Evolutionary conservation across 345 rosid species (phyloP), one percentile per base, ranked within the genome.

Genomic region (Populus ilicifolia): DNA sequence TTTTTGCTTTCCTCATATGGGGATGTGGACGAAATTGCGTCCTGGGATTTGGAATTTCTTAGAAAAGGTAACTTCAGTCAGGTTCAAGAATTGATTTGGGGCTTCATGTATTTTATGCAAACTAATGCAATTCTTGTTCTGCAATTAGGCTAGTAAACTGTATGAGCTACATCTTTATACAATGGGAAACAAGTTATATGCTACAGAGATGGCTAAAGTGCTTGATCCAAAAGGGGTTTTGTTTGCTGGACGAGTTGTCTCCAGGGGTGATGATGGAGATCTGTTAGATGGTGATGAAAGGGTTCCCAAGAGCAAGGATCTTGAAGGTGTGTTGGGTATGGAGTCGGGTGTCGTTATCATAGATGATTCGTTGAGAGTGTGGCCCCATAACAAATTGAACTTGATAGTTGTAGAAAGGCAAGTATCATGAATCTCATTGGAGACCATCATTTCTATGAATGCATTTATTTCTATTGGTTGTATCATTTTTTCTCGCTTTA

Each of bases 281-380:
- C 87, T 89, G 17, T 66, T 84, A 75, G 97, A 96, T 67, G 86
- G 95, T 46, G 99, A 93, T 78, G 99, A 92, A 71, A 88, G 99
- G 84, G 89, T 86, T 82, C 94, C 98, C 36, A 94, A 92, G 89
- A 92, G 86, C 76, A 96, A 96, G 91, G 99, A 96, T 89, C 89
- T 96, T 78, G 99, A 96, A 86, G 99, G 99, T 61, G 99, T 96
- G 75, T 71, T 96, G 85, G 99, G 99, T 63, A 91, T 96, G 99
- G 98, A 96, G 82, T 96, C 99, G 6, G 87, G 89, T 82, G 99
- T 96, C 27, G 95, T 96, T 62, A 94, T 96, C 75, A 87, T 96
- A 77, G 99, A 96, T 20, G 99, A 96, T 85, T 96, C 99, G 70
- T 91, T 94, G 66, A 90, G 97, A 80, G 98, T 96, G 44, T 96